phyloP scores from a whole-genome alignment of 2,329 filamentous ascomycete species.

The Fusarium scirpi region DNA sequence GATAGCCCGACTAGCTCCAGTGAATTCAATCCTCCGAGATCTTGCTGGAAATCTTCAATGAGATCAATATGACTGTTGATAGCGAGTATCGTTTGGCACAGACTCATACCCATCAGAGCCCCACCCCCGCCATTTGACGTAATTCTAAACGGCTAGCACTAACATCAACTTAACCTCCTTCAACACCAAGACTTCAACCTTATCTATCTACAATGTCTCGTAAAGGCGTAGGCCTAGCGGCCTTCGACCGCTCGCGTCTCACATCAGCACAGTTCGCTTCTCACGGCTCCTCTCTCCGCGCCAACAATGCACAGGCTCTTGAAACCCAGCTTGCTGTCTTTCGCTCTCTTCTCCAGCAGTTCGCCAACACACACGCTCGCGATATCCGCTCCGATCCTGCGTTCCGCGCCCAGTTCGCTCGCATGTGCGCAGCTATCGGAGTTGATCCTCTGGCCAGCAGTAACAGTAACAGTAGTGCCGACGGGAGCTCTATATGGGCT shows the following conservation, averaged over 20 bases:
- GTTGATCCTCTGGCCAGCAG: slow-evolving; percentile 85
- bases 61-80: neutral
- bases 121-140: slow-evolving; percentile 41
- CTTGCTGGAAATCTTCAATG: neutral
- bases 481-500: slow-evolving; percentile 83
- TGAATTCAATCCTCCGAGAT: neutral
- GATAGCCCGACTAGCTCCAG: neutral
- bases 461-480: slow-evolving; percentile 55
- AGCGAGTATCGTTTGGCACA: neutral
- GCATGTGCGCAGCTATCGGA: slow-evolving; percentile 97
- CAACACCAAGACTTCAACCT: neutral
- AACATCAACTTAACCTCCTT: neutral
- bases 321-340: slow-evolving; percentile 96
- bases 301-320: slow-evolving; percentile 84
- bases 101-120: neutral
- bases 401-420: slow-evolving; percentile 96
- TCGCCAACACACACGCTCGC: slow-evolving; percentile 92
- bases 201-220: slow-evolving; percentile 67
- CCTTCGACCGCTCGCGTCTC: slow-evolving; percentile 86
- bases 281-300: slow-evolving; percentile 89
- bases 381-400: slow-evolving; percentile 95
- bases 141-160: slow-evolving; percentile 19
- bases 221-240: slow-evolving; percentile 89
- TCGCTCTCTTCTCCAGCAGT: slow-evolving; percentile 93
- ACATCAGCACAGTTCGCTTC: slow-evolving; percentile 90